Percentiles rank a stretch among this genome's conserved stretches.
phyloP scores from a whole-genome alignment of 495 filamentous ascomycete genomes.

The Aspergillus sparsus region DNA sequence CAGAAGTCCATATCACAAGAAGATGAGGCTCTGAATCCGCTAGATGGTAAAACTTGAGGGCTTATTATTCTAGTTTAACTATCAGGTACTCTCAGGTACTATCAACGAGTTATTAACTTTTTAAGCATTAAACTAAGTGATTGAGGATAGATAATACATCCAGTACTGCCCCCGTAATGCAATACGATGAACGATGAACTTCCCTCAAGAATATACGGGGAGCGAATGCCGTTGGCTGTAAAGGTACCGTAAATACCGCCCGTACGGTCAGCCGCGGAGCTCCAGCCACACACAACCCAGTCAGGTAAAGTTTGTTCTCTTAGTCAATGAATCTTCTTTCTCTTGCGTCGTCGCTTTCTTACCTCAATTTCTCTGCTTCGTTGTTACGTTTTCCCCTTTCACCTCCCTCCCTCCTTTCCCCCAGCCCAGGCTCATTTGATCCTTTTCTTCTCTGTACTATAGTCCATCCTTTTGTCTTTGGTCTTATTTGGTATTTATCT shows the following conservation, averaged over 20 bases:
- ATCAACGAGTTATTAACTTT: background rate
- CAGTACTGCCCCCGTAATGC: too few relatives aligned
- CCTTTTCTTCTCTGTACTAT: constrained; percentile 30
- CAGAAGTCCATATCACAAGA: background rate
- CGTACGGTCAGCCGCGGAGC: constrained; percentile 9
- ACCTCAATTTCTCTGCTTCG: constrained; percentile 20
- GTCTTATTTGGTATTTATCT: constrained; percentile 9
- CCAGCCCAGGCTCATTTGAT: background rate
- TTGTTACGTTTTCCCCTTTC: constrained; percentile 23
- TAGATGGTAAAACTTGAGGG: too few relatives aligned
- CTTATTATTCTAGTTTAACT: too few relatives aligned
- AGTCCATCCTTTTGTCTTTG: constrained; percentile 26
- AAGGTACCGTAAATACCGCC: background rate
- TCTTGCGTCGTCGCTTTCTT: constrained; percentile 10
- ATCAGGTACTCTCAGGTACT: too few relatives aligned
- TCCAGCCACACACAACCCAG: constrained; percentile 19
- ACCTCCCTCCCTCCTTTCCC: constrained; percentile 29
- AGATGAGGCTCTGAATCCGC: too few relatives aligned
- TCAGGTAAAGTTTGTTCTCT: background rate
- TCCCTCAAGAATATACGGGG: background rate
- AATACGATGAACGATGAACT: background rate
- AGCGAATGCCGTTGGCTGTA: background rate
- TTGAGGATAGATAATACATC: background rate
- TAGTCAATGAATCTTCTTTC: constrained; percentile 13
- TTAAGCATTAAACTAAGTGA: background rate